These are phyloP conservation scores for Populus davidiana DNA, from an alignment of 345 rosid species.

Conservation along the genomic window DNA sequence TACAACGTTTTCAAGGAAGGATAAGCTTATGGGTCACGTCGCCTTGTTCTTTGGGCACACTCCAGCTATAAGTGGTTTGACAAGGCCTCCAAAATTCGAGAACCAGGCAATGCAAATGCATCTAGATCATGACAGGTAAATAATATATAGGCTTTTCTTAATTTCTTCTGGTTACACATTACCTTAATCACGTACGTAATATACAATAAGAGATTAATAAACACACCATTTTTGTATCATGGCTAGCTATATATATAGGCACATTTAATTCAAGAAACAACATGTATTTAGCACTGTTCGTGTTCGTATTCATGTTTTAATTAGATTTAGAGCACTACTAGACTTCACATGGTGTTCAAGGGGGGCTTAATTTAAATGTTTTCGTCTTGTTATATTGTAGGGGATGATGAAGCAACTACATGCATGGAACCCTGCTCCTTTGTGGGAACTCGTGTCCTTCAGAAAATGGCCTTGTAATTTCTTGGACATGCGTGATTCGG, in stretches of 20 bases:
- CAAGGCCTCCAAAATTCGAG: slow-evolving; percentile 16
- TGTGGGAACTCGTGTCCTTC: not conserved
- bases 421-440: not conserved
- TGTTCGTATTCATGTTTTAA: too few relatives aligned
- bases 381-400: not conserved
- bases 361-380: too few relatives aligned
- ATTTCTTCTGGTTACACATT: not conserved
- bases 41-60: slow-evolving; percentile 66
- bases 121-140: slow-evolving; percentile 12
- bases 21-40: slow-evolving; percentile 79
- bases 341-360: too few relatives aligned
- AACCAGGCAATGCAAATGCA: slow-evolving; percentile 18
- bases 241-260: not conserved
- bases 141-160: not conserved
- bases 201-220: not conserved
- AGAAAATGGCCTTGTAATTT: not conserved
- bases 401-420: not conserved
- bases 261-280: not conserved
- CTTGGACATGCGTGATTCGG: too few relatives aligned
- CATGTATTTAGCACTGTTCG: too few relatives aligned
- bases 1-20: slow-evolving; percentile 79
- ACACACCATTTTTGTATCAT: too few relatives aligned
- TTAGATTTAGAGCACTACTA: not conserved
- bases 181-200: not conserved
- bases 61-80: slow-evolving; percentile 23